A percentile compares a stretch with the other conserved stretches of the same genome.
Conservation (phyloP, 345 rosid genomes). For the Bruguiera gymnorhiza region DNA sequence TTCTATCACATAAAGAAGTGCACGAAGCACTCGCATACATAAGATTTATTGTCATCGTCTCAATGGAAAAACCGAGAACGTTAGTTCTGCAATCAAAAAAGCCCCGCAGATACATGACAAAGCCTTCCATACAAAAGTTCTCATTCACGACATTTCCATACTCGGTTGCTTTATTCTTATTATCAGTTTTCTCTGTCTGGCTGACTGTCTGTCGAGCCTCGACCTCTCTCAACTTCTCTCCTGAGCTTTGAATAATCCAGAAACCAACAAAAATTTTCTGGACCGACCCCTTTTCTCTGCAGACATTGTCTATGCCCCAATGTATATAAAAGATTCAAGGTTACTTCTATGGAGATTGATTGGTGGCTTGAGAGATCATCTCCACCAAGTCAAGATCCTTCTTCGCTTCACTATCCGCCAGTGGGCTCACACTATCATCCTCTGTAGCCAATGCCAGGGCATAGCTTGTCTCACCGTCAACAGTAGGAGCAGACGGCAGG, state of each 20-base stretch:
- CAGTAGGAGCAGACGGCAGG: constrained; percentile 26
- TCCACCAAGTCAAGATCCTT: constrained; percentile 58
- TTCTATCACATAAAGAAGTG: too few species aligned
- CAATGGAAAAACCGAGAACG: neutral
- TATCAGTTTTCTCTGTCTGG: neutral
- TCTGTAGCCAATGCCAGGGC: constrained; percentile 21
- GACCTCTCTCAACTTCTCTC: neutral
- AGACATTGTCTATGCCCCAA: neutral
- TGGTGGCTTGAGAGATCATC: constrained; percentile 47
- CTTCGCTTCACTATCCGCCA: constrained; percentile 31
- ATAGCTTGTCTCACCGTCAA: constrained; percentile 21
- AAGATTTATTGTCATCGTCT: neutral
- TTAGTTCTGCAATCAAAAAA: neutral
- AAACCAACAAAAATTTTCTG: neutral
- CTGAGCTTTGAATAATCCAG: neutral
- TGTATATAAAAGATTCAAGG: neutral
- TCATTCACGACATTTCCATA: neutral
- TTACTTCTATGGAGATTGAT: neutral
- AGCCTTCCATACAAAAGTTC: neutral
- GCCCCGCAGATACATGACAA: neutral
- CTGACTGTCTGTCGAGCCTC: too few species aligned
- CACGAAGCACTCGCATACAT: too few species aligned
- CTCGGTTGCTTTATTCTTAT: neutral
- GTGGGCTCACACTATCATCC: constrained; percentile 4
- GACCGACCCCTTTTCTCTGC: neutral